Conservation (phyloP, 805 yeast species). For the Kuraishia floccosa region DNA sequence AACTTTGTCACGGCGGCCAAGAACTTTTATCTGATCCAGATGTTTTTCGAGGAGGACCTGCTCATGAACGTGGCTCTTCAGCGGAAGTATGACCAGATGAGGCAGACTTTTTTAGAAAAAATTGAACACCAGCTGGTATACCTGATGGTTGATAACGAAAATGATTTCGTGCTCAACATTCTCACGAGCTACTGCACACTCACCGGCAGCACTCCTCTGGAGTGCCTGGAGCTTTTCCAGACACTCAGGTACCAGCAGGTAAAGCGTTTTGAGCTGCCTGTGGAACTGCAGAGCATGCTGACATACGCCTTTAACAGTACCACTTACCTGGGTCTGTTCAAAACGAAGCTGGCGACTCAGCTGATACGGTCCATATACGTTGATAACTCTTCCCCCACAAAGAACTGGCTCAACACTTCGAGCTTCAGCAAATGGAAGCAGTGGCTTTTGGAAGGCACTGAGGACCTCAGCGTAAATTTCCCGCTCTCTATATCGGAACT, state of each 20-base stretch:
- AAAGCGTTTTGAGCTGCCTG: constrained; percentile 3
- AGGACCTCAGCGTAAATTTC: constrained; percentile 9
- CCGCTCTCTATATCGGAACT: constrained; percentile 8
- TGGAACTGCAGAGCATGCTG: constrained; percentile 14
- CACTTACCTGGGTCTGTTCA: constrained; percentile 11
- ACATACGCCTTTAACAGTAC: constrained; percentile 18
- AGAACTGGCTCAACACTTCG: constrained; percentile 14
- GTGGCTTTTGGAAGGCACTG: constrained; percentile 13
- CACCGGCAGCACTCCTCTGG: constrained; percentile 7
- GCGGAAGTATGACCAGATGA: constrained; percentile 9
- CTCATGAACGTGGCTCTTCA: neutral
- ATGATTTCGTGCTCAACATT: constrained; percentile 14
- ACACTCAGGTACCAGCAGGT: constrained; percentile 9
- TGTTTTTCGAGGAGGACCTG: constrained; percentile 10
- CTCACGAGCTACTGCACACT: constrained; percentile 12
- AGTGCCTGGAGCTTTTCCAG: constrained; percentile 13
- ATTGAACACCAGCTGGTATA: constrained; percentile 9
- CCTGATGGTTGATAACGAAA: constrained; percentile 15
- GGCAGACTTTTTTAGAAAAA: constrained; percentile 7
- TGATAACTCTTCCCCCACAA: constrained; percentile 5
- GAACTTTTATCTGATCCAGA: constrained; percentile 11
- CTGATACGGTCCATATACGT: constrained; percentile 11
- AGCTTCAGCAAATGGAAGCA: constrained; percentile 13
- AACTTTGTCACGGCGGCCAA: constrained; percentile 13
- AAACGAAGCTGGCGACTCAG: constrained; percentile 11